A percentile compares a stretch with the other conserved stretches of the same genome.
These are phyloP conservation scores for Eurotiales sp. DNA, from an alignment of 2,329 filamentous ascomycete species.

Conservation along the genomic window DNA sequence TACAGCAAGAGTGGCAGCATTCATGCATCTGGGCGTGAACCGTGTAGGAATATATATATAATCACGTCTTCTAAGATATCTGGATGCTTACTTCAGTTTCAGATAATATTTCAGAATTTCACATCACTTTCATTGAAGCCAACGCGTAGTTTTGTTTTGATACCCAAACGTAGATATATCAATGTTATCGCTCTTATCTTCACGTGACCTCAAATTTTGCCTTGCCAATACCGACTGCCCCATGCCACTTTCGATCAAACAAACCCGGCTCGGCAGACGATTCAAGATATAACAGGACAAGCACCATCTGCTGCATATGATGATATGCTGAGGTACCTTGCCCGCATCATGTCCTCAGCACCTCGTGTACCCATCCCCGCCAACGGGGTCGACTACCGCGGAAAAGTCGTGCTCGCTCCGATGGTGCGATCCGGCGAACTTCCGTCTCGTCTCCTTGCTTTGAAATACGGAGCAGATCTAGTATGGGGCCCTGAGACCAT, in stretches of 20 bases:
- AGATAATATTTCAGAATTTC: no score
- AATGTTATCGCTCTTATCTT: no score
- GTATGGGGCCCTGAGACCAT: conserved; percentile 98
- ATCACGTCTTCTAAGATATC: no score
- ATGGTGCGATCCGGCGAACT: conserved; percentile 98
- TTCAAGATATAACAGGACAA: not conserved
- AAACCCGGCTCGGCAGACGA: not conserved
- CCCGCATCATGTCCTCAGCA: conserved; percentile 52
- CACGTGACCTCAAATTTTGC: conserved; percentile 19
- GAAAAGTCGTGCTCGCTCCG: conserved; percentile 89
- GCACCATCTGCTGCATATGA: not conserved
- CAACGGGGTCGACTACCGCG: conserved; percentile 88
- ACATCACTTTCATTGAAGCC: no score
- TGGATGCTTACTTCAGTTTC: no score
- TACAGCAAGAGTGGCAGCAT: no score
- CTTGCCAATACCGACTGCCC: not conserved
- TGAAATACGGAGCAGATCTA: conserved; percentile 93
- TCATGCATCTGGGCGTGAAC: no score
- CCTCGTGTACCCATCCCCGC: conserved; percentile 78
- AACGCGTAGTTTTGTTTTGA: no score
- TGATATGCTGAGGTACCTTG: conserved; percentile 40
- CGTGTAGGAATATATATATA: no score
- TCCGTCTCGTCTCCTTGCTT: conserved; percentile 78
- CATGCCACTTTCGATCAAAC: not conserved
- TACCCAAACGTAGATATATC: no score